These are phyloP conservation scores for Paramecium sexaurelia DNA, from an alignment of 73 alveolate species.

Conservation along the genomic window DNA sequence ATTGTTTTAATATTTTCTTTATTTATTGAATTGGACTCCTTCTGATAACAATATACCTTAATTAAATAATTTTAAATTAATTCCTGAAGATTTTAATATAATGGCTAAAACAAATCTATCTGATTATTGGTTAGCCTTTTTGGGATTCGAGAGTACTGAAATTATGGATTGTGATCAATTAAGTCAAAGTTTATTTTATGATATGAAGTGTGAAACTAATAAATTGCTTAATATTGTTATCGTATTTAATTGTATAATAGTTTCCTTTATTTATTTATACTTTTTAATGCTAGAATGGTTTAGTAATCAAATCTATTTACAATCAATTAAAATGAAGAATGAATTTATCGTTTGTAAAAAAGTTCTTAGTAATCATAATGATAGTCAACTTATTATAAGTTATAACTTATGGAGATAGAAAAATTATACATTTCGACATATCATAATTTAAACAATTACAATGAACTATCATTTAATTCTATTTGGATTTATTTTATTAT, in stretches of 20 bases:
- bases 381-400: not conserved
- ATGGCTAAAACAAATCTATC: slow-evolving; percentile 22
- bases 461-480: slow-evolving; percentile 21
- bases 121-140: slow-evolving; percentile 21
- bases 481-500: not conserved
- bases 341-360: not conserved
- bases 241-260: slow-evolving; percentile 2
- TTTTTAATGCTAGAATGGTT: slow-evolving; percentile 38
- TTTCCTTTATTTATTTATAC: slow-evolving; percentile 16
- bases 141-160: not conserved
- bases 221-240: not conserved
- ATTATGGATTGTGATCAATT: slow-evolving; percentile 7
- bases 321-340: slow-evolving; percentile 26
- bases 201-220: slow-evolving; percentile 30
- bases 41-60: not conserved
- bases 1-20: not conserved
- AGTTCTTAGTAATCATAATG: not conserved
- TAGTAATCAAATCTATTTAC: not conserved
- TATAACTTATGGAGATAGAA: not conserved
- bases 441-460: not conserved
- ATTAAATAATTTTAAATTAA: not conserved
- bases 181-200: not conserved
- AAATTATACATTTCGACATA: not conserved
- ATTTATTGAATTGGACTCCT: slow-evolving; percentile 24
- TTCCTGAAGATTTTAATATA: not conserved